These are phyloP conservation scores for Aphanoascus verrucosus DNA, from an alignment of 2,329 filamentous ascomycete species.

Conservation along the genomic window DNA sequence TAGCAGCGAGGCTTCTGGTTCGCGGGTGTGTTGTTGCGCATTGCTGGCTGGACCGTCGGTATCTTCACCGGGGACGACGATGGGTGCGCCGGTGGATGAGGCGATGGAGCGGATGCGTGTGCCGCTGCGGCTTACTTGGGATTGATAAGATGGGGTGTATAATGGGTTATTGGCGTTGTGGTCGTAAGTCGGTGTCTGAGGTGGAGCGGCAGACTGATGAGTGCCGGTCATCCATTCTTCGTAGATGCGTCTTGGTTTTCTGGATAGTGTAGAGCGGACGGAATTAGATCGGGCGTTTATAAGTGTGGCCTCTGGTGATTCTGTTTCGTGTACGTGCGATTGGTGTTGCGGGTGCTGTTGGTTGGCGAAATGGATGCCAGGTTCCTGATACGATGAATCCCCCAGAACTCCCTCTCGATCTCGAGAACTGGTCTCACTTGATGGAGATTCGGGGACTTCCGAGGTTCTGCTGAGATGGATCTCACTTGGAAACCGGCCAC, in stretches of 20 bases:
- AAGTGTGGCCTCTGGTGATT: neutral
- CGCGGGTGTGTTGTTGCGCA: conserved; percentile 11
- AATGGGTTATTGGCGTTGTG: neutral
- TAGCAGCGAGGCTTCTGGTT: conserved; percentile 11
- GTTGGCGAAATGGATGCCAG: neutral
- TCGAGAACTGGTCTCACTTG: conserved; percentile 41
- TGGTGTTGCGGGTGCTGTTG: neutral
- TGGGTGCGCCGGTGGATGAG: conserved; percentile 5
- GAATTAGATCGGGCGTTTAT: neutral
- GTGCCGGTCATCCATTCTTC: conserved; percentile 3
- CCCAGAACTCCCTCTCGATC: neutral
- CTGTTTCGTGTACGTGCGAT: neutral
- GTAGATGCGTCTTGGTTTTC: conserved; percentile 2
- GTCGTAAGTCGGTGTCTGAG: neutral
- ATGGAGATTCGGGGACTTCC: conserved; percentile 67
- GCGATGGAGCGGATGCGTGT: conserved; percentile 15
- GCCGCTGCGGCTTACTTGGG: neutral
- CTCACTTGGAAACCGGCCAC: conserved; percentile 94
- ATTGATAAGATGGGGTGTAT: neutral
- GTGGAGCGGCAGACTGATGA: neutral
- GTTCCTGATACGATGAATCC: neutral
- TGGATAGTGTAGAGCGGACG: conserved; percentile 2
- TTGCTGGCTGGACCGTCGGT: neutral
- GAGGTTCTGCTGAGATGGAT: conserved; percentile 76
- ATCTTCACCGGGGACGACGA: conserved; percentile 3